Conservation (phyloP, 2,329 filamentous ascomycete genomes). For the Apiospora pterosperma region DNA sequence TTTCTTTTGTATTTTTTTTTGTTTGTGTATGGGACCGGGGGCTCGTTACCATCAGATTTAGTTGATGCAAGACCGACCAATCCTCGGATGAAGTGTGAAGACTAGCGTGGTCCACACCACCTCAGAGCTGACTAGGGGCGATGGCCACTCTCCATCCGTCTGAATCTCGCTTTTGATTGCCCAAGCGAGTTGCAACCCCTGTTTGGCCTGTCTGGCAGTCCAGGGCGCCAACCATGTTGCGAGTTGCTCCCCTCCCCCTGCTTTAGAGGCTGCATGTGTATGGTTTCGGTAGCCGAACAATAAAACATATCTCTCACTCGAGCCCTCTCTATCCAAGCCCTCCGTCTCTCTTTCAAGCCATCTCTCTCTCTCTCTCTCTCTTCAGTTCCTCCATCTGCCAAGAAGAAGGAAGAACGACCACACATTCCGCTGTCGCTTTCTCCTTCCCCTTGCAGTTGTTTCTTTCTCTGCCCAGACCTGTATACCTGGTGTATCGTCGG, state of each 20-base stretch:
- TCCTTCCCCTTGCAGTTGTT: neutral
- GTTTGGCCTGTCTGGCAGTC: neutral
- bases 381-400: neutral
- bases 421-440: neutral
- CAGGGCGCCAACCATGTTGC: neutral
- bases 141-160: neutral
- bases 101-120: too few species aligned
- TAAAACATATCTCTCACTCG: neutral
- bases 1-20: too few species aligned
- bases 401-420: neutral
- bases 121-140: too few species aligned
- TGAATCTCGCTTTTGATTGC: neutral
- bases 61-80: too few species aligned
- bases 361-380: neutral
- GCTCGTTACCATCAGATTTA: too few species aligned
- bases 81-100: too few species aligned
- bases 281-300: neutral
- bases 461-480: neutral
- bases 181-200: neutral
- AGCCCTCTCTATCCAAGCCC: too few species aligned
- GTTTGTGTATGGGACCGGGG: too few species aligned
- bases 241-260: too few species aligned
- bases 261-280: neutral
- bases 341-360: neutral
- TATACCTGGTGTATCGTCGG: slow-evolving; percentile 5